Evolutionary conservation across 805 yeast species (phyloP).

Genomic region (Pichia membranifaciens): DNA sequence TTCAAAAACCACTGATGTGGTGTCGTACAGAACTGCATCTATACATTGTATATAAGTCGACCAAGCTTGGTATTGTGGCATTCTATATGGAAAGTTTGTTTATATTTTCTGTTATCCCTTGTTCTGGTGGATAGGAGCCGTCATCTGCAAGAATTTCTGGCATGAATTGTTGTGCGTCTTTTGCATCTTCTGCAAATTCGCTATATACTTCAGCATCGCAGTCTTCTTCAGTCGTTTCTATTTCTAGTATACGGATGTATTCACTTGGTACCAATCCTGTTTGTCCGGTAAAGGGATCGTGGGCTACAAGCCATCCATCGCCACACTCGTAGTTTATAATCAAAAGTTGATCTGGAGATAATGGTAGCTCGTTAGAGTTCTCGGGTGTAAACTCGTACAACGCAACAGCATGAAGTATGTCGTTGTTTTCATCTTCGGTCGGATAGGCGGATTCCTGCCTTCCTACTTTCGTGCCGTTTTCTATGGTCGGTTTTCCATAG

Average conservation of each 20-base stretch:
- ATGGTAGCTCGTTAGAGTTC: slow-evolving; percentile 82
- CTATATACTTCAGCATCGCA: slow-evolving; percentile 21
- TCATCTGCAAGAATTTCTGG: slow-evolving; percentile 15
- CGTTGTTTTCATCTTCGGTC: slow-evolving; percentile 12
- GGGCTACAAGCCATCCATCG: slow-evolving; percentile 97
- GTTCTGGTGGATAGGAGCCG: background rate
- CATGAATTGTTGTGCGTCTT: slow-evolving; percentile 25
- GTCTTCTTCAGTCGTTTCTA: slow-evolving; percentile 21
- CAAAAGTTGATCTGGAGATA: slow-evolving; percentile 74
- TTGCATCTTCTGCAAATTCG: slow-evolving; percentile 26
- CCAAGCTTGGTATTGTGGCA: background rate
- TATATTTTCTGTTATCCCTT: background rate
- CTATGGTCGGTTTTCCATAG: background rate
- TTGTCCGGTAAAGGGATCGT: slow-evolving; percentile 65
- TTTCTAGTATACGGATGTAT: slow-evolving; percentile 53
- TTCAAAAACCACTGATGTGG: no score
- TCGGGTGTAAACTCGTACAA: slow-evolving; percentile 87
- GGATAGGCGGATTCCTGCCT: background rate
- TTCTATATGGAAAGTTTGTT: background rate
- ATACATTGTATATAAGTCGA: no score
- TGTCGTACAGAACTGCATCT: no score
- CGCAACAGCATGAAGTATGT: slow-evolving; percentile 58
- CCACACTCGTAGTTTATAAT: slow-evolving; percentile 90
- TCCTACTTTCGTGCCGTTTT: no score
- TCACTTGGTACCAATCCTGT: slow-evolving; percentile 95